Evolutionary conservation across 345 rosid genomes (phyloP), one percentile per base, ranked within the genome.

Genomic region (Dipteronia sinensis): DNA sequence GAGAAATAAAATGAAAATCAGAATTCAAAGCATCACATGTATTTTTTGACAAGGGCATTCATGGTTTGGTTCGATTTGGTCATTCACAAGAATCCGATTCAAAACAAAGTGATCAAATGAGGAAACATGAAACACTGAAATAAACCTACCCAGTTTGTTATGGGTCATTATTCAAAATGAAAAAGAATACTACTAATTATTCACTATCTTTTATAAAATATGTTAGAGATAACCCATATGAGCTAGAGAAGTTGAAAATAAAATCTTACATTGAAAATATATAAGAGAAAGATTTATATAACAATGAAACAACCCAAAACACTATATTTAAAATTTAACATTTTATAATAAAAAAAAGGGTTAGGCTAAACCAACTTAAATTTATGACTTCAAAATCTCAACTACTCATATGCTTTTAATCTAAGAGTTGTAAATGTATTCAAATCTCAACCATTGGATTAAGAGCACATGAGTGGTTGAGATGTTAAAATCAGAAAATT

Each of bases 1-100:
- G 51, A 82, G 29, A 8, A n/a, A 64, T 6, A 10, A 47, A 17
- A 64, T 5, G 13, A 19, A 16, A 53, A 62, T 64, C 19, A 68
- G 58, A 56, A 77, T 53, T 76, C 76, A 70, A 76, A 34, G 29
- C 65, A 25, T 46, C 25, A 51, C 46, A 73, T 63, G 3, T 20
- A 58, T 17, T 15, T 49, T 49, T 13, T 3, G 16, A 12, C 17
- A 49, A 49, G 55, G 38, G 38, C 38, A 0, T 34, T 34, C 38
- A 4, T 34, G 38, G 38, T 34, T 17, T 56, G 62, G 10, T 56
- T 17, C 19, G 10, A 56, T 56, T 56, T 56, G 61, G 10, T 56
- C 22, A 7, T 1, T 56, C 62, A 56, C 23, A 56, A 7, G 22
- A 7, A 56, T 5, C 62, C 23, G 9, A n/a, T 31, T 31, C 38